Base-by-base conservation (phyloP, 2,329 filamentous ascomycete genomes). In the Fusarium sp. region DNA sequence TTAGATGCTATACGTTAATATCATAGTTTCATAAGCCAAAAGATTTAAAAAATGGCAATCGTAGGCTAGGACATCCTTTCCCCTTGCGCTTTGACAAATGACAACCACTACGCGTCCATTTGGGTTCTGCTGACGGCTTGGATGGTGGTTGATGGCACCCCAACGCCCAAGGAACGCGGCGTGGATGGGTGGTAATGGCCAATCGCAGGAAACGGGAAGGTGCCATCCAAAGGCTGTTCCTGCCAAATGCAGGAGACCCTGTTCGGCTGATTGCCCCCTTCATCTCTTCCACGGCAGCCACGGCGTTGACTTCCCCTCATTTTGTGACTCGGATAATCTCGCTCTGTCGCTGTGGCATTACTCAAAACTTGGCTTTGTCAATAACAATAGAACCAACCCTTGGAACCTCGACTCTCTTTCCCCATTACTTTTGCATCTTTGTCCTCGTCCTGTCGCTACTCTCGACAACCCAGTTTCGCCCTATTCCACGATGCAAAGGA, bases 221-320 rank as follows among this genome's bases (percentile, higher is more conserved):
- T 73, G 42, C 63, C 70, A 68, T 73, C 70, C 70, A 73, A 49
- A 64, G 48, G 70, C 37, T 40, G 42, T 67, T 61, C 67, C 63
- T 71, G 58, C 70, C 70, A 71, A 73, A 73, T 73, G 62, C 63
- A 73, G 70, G 37, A 71, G 50, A 49, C 66, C 59, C 46, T 53
- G n/a, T 64, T 64, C 70, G 70, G 70, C 40, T 61, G 70, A 55
- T 53, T 73, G 57, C 62, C 67, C 70, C 67, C 70, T 73, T 73
- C 58, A 73, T 71, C 70, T 59, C 37, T 44, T 54, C 30, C 35
- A 61, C 56, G 54, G 62, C 63, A 73, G 67, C 70, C 70, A 70
- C 57, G 70, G 70, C 70, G 70, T 65, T 53, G 58, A 38, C 63
- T 73, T 73, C 67, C 70, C 70, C 70, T 71, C 70, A 73, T 46